Evolutionary conservation across 768 basidiomycete genomes (phyloP), one percentile per base, ranked within the genome.

Genomic region (Pleurotus sapidus): DNA sequence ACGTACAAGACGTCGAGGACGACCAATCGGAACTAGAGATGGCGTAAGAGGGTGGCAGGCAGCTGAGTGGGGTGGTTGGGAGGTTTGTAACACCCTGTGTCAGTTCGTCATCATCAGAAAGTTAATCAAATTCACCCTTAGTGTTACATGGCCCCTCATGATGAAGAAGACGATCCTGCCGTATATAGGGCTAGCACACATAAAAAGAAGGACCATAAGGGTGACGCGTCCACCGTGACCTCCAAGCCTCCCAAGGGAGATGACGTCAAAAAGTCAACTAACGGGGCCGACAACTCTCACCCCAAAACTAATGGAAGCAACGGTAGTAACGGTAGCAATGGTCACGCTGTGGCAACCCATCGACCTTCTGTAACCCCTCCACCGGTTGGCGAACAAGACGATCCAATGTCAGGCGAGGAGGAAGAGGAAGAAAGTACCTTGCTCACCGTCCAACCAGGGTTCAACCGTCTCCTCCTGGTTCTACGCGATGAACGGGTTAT

Each of bases 141-240:
- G 88, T 95, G 94, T 67, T 98, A 98, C 70, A 90, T 97, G 84
- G 91, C 94, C 1, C 91, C 93, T 42, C 93, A 96, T 61, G 88
- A 95, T 60, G 94, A 92, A 63, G 93, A 93, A 65, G 95, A 96
- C 61, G 95, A 98, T 69, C 95, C 95, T 12, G 93, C 95, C 1
- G 89, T 97, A 14, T 98, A 96, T 69, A 88, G 93, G 25, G 82
- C 84, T 15, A 81, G 85, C 18, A 77, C 78, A 18, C 71, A 75
- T 40, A 78, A 79, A 66, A 78, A 77, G 58, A 39, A 61, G 3
- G 50, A 62, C 8, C 27, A 61, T 3, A 67, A 73, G 46, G 43
- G 60, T 17, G 64, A 46, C 24, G 57, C 62, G 7, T 59, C 66
- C n/a, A 46, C 64, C 14, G 42, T 60, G 25, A 46, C 39, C 14